A percentile compares a stretch with the other conserved stretches of the same genome.
phyloP scores from a whole-genome alignment of 2,329 filamentous ascomycete genomes.

The Fusarium hostae region DNA sequence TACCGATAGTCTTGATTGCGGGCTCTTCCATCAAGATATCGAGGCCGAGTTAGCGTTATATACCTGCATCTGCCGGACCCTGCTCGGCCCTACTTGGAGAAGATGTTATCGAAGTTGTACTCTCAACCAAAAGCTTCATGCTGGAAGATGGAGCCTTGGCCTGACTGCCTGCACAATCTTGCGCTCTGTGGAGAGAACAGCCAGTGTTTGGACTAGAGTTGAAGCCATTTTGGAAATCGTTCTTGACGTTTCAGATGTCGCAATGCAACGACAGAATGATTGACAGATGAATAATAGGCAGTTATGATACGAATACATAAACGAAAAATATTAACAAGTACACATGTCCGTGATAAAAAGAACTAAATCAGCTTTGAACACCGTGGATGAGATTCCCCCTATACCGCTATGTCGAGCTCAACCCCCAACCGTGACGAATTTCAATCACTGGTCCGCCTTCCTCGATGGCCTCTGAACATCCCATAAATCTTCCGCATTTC shows the following conservation, averaged over 20 bases:
- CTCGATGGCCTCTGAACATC: slow-evolving; percentile 17
- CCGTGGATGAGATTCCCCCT: background rate
- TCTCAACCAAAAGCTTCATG: background rate
- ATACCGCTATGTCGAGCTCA: background rate
- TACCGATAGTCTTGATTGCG: too few species aligned
- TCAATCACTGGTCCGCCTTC: background rate
- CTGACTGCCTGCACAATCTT: background rate
- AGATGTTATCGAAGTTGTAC: too few species aligned
- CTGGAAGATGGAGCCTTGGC: background rate
- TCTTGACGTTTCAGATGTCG: background rate
- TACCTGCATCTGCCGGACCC: background rate
- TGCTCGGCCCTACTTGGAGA: background rate
- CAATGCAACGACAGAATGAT: background rate
- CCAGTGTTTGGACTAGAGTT: background rate
- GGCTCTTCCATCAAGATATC: background rate
- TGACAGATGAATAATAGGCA: background rate
- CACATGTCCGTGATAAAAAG: background rate
- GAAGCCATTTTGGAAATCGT: background rate
- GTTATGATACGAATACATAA: background rate
- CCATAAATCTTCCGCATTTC: slow-evolving; percentile 65
- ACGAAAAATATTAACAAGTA: background rate
- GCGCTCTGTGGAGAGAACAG: background rate
- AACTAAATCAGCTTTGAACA: background rate
- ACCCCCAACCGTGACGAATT: background rate
- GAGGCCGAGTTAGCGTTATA: background rate